Evolutionary conservation across 2,329 filamentous ascomycete species (phyloP), one percentile per base, ranked within the genome.

Genomic region (Alternaria incomplexa): DNA sequence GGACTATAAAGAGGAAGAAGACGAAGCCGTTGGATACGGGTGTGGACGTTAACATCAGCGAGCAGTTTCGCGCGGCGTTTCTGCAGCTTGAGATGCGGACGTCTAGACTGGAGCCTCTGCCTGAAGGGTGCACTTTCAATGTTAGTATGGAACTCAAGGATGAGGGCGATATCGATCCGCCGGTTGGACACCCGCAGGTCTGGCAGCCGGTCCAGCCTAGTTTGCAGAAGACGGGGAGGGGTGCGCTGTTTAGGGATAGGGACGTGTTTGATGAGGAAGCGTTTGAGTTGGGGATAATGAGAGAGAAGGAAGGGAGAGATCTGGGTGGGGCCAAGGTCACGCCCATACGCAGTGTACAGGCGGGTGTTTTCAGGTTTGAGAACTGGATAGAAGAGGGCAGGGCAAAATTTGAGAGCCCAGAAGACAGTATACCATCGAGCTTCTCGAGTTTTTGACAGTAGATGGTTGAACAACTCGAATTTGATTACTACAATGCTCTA

Each of bases 141-240:
- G 78, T 95, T n/a, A 90, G 89, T 0, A 85, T 95, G 44, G 92
- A 95, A 78, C 77, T 94, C 66, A 87, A 86, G 43, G 87, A 90
- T 22, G 84, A 89, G 44, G 84, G 83, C 0, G 79, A 85, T 11
- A 83, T 82, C 28, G 78, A 81, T 43, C 79, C 83, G 28, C 83
- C 84, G 1, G 69, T 84, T 28, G 77, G 76, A 43, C 81, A 89
- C 68, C 81, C 83, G 66, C 85, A 88, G 72, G 81, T 83, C 7
- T 90, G 88, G 88, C 85, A 90, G 58, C 87, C 88, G 11, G 85
- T 85, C 45, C 84, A 89, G 69, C 84, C 85, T 7, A 82, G 81
- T 48, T 43, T 80, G 53, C 80, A 81, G 68, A 77, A 76, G 69
- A 77, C 68, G 11, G 72, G 74, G 48, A 70, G 76, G 48, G 69